Percentiles rank a stretch among this genome's conserved stretches.
These are phyloP conservation scores for Colletotrichum somersetense DNA, from an alignment of 2,329 filamentous ascomycete species.

Conservation along the genomic window DNA sequence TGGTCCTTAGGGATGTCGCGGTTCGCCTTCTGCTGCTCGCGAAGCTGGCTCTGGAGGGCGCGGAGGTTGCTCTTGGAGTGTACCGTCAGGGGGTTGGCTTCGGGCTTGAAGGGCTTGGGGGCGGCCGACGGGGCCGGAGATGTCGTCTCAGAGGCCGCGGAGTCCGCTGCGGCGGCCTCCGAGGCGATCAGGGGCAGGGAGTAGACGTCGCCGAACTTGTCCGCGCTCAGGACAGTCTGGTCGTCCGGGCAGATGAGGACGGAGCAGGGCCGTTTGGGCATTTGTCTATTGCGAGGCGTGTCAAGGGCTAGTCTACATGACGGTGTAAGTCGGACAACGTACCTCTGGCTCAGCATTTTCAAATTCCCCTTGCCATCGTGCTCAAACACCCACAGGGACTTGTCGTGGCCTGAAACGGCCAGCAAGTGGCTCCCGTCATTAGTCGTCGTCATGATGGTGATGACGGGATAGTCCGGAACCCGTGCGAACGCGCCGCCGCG, in stretches of 20 bases:
- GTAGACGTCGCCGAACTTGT: conserved; percentile 99
- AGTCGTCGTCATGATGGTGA: conserved; percentile 77
- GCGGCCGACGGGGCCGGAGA: conserved; percentile 38
- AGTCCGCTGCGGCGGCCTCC: conserved; percentile 40
- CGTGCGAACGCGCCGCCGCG: conserved; percentile 47
- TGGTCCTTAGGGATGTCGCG: conserved; percentile 51
- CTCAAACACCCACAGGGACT: conserved; percentile 86
- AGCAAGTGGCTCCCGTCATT: conserved; percentile 76
- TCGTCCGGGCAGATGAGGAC: conserved; percentile 78
- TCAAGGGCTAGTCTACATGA: conserved; percentile 46
- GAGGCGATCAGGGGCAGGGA: conserved; percentile 77
- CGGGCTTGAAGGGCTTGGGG: conserved; percentile 57
- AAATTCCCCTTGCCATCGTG: conserved; percentile 73
- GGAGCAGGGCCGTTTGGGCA: conserved; percentile 91
- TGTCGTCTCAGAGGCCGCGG: conserved; percentile 36
- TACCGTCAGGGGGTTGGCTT: conserved; percentile 71
- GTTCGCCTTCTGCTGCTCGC: conserved; percentile 43
- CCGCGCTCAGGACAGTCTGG: conserved; percentile 81
- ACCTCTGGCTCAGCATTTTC: conserved; percentile 79
- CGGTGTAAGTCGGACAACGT: conserved; percentile 42
- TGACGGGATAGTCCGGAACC: conserved; percentile 68
- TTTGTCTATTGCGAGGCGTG: conserved; percentile 66
- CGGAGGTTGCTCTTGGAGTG: conserved; percentile 74
- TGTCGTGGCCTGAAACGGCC: conserved; percentile 90
- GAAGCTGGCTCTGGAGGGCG: conserved; percentile 70